A percentile compares a stretch with the other conserved stretches of the same genome.
Conservation (phyloP, 1,139 yeast species). For the Debaryomyces coudertii region DNA sequence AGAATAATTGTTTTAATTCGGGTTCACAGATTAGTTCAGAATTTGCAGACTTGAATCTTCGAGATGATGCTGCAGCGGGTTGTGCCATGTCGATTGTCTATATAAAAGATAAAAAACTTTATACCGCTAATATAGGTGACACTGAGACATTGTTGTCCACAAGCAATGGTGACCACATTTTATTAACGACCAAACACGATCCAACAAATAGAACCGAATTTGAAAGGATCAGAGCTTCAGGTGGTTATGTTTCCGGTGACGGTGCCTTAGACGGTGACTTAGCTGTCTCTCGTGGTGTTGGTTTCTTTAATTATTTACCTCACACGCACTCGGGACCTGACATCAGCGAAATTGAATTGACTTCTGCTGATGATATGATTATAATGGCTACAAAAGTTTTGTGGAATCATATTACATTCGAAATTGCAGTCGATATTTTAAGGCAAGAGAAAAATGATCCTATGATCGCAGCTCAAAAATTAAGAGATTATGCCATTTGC, state of each 20-base stretch:
- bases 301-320: constrained; percentile 83
- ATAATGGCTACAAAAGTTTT: constrained; percentile 83
- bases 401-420: constrained; percentile 84
- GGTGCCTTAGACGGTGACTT: constrained; percentile 85
- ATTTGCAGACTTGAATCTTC: constrained; percentile 40
- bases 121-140: constrained; percentile 91
- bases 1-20: constrained; percentile 31
- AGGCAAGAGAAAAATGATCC: constrained; percentile 83
- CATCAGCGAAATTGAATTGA: constrained; percentile 61
- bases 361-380: constrained; percentile 78
- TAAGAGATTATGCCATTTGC: constrained; percentile 91
- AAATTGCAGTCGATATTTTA: constrained; percentile 88
- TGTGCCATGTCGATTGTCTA: constrained; percentile 83
- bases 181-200: constrained; percentile 78
- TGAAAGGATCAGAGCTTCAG: constrained; percentile 85
- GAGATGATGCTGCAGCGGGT: constrained; percentile 80
- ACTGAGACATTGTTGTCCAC: constrained; percentile 79
- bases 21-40: constrained; percentile 40
- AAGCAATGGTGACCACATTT: constrained; percentile 76
- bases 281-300: constrained; percentile 88
- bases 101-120: constrained; percentile 68
- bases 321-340: constrained; percentile 91
- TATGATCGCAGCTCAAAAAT: constrained; percentile 88
- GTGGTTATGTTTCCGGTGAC: constrained; percentile 86
- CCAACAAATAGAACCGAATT: constrained; percentile 83